These are phyloP conservation scores for Pseudogymnoascus pannorum DNA, from an alignment of 2,329 filamentous ascomycete genomes.

Conservation along the genomic window DNA sequence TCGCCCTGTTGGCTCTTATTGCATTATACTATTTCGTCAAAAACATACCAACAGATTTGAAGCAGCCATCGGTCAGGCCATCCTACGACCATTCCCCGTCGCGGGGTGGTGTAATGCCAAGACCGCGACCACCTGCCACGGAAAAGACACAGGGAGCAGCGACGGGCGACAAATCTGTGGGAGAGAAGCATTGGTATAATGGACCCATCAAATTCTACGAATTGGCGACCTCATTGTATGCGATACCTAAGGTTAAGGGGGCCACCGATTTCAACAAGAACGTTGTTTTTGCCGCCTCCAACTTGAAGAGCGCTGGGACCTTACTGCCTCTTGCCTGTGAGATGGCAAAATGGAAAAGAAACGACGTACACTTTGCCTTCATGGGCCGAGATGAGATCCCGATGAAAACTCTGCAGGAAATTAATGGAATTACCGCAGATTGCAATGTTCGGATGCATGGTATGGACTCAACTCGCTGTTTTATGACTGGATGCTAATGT, in stretches of 20 bases:
- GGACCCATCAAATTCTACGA: conserved; percentile 63
- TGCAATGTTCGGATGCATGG: conserved; percentile 61
- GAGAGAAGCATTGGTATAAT: conserved; percentile 47
- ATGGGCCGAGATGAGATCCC: conserved; percentile 66
- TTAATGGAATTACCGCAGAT: conserved; percentile 68
- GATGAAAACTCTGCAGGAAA: conserved; percentile 58
- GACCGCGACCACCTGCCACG: conserved; percentile 7
- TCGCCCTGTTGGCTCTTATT: conserved; percentile 40
- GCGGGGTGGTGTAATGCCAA: background rate
- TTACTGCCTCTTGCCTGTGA: conserved; percentile 79
- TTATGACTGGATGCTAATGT: conserved; percentile 15
- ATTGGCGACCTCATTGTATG: conserved; percentile 56
- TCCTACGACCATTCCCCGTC: conserved; percentile 27
- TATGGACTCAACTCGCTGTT: conserved; percentile 25
- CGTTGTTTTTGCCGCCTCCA: conserved; percentile 73
- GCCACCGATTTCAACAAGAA: conserved; percentile 52
- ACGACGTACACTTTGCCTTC: conserved; percentile 73
- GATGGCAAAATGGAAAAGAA: conserved; percentile 65
- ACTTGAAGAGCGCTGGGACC: conserved; percentile 61
- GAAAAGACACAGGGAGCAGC: conserved; percentile 10
- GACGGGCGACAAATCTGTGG: conserved; percentile 18
- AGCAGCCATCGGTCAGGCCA: conserved; percentile 19
- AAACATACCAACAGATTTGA: conserved; percentile 50
- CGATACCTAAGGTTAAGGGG: conserved; percentile 47
- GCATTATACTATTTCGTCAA: conserved; percentile 57